Conservation (phyloP, 2,329 filamentous ascomycete genomes). For the Dactylonectria macrodidyma region DNA sequence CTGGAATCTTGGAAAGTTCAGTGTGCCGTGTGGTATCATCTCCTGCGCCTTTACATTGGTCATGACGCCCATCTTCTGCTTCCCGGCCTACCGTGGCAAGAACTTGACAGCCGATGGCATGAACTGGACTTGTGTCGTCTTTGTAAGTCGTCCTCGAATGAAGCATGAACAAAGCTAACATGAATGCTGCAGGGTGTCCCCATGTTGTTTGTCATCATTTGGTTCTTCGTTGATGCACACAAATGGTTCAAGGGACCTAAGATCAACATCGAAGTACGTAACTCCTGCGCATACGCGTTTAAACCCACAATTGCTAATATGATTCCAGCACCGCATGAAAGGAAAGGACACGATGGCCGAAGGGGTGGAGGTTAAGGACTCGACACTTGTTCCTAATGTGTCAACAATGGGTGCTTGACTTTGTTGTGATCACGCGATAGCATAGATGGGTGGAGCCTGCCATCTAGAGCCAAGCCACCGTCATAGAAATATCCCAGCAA, state of each 20-base stretch:
- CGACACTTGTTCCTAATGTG: too few species aligned
- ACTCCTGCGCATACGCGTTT: too few species aligned
- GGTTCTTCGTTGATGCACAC: slow-evolving; percentile 32
- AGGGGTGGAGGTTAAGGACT: slow-evolving; percentile 17
- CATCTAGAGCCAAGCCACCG: too few species aligned
- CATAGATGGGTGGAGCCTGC: too few species aligned
- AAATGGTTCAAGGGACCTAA: slow-evolving; percentile 35
- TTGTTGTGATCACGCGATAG: too few species aligned
- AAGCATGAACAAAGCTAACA: background rate
- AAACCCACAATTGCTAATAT: background rate
- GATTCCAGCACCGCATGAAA: slow-evolving; percentile 19
- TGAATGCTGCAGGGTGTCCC: slow-evolving; percentile 15
- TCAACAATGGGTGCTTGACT: too few species aligned
- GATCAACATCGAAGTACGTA: slow-evolving; percentile 24
- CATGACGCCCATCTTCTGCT: slow-evolving; percentile 37
- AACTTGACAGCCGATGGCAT: slow-evolving; percentile 22
- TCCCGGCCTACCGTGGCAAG: slow-evolving; percentile 28
- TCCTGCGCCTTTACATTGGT: slow-evolving; percentile 25
- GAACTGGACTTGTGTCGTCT: slow-evolving; percentile 4
- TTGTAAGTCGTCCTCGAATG: slow-evolving; percentile 15
- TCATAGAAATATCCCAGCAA: too few species aligned
- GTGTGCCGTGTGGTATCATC: slow-evolving; percentile 16
- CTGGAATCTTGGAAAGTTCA: slow-evolving; percentile 31
- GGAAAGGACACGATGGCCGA: background rate
- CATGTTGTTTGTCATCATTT: slow-evolving; percentile 11